Evolutionary conservation across 2,329 filamentous ascomycete genomes (phyloP).

Genomic region (Ceratocystis alfenasii): DNA sequence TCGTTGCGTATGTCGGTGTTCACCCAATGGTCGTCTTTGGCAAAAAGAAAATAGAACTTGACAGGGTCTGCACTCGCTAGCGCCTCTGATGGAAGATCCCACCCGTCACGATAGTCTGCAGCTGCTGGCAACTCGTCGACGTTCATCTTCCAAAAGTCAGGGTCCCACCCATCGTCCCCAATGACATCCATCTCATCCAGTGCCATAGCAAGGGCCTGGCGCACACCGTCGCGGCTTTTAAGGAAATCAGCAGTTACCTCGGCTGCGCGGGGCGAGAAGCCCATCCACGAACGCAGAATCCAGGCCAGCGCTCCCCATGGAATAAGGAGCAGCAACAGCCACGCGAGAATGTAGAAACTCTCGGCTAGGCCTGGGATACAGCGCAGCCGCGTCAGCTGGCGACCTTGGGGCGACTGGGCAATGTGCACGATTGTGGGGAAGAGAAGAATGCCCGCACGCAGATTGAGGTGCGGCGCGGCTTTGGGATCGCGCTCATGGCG

Average conservation of each 20-base stretch:
- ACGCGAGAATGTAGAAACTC: conserved; percentile 34
- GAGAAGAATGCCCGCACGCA: conserved; percentile 49
- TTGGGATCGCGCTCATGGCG: conserved; percentile 36
- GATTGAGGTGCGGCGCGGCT: conserved; percentile 31
- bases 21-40: conserved; percentile 51
- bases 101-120: conserved; percentile 9
- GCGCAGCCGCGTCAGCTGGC: conserved; percentile 34
- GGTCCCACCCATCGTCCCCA: conserved; percentile 46
- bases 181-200: conserved; percentile 50
- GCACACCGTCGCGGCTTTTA: conserved; percentile 44
- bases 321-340: conserved; percentile 33
- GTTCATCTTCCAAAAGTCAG: conserved; percentile 42
- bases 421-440: conserved; percentile 68
- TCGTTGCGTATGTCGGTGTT: conserved; percentile 43
- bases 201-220: conserved; percentile 48
- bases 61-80: conserved; percentile 26
- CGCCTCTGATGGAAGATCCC: conserved; percentile 16
- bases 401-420: conserved; percentile 48
- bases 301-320: conserved; percentile 33
- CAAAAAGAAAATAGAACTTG: conserved; percentile 50
- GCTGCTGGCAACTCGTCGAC: conserved; percentile 13
- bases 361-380: conserved; percentile 32
- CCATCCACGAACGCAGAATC: conserved; percentile 34
- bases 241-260: conserved; percentile 43
- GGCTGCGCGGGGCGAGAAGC: conserved; percentile 40